Conservation (phyloP, 2,329 filamentous ascomycete species). For the Clonostachys byssicola region DNA sequence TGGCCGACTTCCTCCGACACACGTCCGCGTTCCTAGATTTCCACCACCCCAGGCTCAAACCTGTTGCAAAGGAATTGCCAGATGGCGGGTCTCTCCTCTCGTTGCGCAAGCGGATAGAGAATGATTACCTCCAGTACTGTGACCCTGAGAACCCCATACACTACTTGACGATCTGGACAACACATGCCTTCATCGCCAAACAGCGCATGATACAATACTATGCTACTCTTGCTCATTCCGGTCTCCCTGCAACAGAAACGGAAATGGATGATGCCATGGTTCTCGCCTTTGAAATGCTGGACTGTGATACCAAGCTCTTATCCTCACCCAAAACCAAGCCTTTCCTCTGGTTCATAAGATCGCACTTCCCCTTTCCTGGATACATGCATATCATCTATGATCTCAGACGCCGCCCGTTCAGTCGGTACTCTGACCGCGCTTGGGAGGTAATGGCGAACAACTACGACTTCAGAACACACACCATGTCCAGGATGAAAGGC, state of each 20-base stretch:
- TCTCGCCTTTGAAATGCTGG: constrained; percentile 24
- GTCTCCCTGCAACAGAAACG: constrained; percentile 10
- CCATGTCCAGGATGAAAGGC: constrained; percentile 42
- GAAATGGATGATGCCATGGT: constrained; percentile 19
- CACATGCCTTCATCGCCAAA: constrained; percentile 32
- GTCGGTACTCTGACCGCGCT: constrained; percentile 49
- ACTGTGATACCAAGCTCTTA: constrained; percentile 27
- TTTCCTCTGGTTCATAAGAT: constrained; percentile 28
- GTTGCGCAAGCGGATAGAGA: constrained; percentile 24
- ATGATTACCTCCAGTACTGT: constrained; percentile 36
- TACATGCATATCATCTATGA: constrained; percentile 30
- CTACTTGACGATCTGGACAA: constrained; percentile 30
- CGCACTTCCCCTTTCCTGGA: constrained; percentile 31
- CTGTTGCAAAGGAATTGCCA: no score
- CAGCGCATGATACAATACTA: constrained; percentile 44
- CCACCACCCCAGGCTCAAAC: no score
- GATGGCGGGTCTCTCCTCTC: no score
- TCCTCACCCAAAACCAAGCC: constrained; percentile 19
- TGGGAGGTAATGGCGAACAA: constrained; percentile 43
- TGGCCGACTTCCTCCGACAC: no score
- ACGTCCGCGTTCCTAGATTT: no score
- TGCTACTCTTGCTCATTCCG: not conserved
- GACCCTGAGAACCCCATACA: constrained; percentile 31
- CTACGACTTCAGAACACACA: constrained; percentile 43
- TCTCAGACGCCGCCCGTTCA: constrained; percentile 34